Base-by-base conservation (phyloP, 805 yeast species). In the Zygoascus bituminiphila region DNA sequence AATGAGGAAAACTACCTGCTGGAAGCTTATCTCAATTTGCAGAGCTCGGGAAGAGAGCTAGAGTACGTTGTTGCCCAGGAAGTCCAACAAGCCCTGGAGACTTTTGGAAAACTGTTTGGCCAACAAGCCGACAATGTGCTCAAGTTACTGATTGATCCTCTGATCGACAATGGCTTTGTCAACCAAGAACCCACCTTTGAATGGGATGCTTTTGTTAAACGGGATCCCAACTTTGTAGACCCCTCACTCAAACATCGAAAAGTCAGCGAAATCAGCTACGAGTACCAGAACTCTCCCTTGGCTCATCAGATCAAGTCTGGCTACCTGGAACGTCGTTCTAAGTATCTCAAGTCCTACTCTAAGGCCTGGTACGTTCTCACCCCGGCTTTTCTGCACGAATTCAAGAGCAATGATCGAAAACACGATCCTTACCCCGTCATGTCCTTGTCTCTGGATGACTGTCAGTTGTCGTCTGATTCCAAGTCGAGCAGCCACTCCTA, bases 311-410 rank as follows among this genome's bases (percentile, higher is more conserved):
- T 89, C 35, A 77, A 87, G 47, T 77, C 88, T 10, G 96, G 97
- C 2, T 77, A 73, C 54, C 72, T 91, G 54, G 98, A 93, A 65
- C 77, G 96, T 64, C 76, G 95, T 59, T 86, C 97, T 5, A 91
- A 91, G 71, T 89, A 79, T 63, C 72, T 93, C 55, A 89, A 89
- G 70, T 83, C 91, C n/a, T 93, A 88, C 66, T 79, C 95, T 3
- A 76, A 81, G 53, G 95, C 93, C 2, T 93, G 84, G 80, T 93
- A 88, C 62, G 96, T 91, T 17, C 71, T 91, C 56, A 88, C 98
- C 2, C 84, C 96, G 26, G 81, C 81, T 49, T 88, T 79, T 59
- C 69, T 91, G 48, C 98, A 93, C 63, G 98, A 91, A 68, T 86
- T 91, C 68, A 89, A 88, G 69, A 66, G 88, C 1, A 66, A 79